Evolutionary conservation across 116 monocot species (phyloP).

Genomic region (Posidonia oceanica): DNA sequence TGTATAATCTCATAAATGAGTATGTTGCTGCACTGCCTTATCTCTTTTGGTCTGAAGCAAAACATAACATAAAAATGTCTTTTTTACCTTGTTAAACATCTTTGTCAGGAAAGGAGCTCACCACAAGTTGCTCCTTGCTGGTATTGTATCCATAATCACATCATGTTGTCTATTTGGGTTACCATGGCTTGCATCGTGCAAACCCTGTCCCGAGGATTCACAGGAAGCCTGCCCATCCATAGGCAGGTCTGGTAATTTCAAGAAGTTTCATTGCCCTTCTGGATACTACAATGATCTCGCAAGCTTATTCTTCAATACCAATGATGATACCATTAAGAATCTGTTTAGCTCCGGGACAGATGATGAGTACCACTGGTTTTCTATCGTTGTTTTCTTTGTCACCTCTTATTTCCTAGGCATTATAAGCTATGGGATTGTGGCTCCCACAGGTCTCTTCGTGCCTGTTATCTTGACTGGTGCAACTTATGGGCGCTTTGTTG

Average conservation of each 20-base stretch:
- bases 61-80: not conserved
- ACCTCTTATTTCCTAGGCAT: slow-evolving; percentile 83
- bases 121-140: slow-evolving; percentile 55
- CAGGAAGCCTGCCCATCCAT: slow-evolving; percentile 58
- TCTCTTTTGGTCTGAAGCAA: not conserved
- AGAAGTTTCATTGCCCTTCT: slow-evolving; percentile 62
- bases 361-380: slow-evolving; percentile 45
- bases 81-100: not conserved
- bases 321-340: slow-evolving; percentile 74
- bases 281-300: slow-evolving; percentile 89
- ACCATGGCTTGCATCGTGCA: slow-evolving; percentile 83
- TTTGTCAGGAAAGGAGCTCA: slow-evolving; percentile 48
- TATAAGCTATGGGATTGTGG: slow-evolving; percentile 73
- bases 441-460: slow-evolving; percentile 78
- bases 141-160: slow-evolving; percentile 55
- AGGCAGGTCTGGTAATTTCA: slow-evolving; percentile 72
- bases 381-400: slow-evolving; percentile 58
- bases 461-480: slow-evolving; percentile 89
- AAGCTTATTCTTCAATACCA: slow-evolving; percentile 84
- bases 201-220: slow-evolving; percentile 43
- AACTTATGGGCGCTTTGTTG: slow-evolving; percentile 73
- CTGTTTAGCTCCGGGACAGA: slow-evolving; percentile 75
- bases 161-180: slow-evolving; percentile 72
- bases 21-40: slow-evolving; percentile 19
- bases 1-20: slow-evolving; percentile 67